Conservation (phyloP, 805 yeast genomes). For the Sugiyamaella chiloensis region DNA sequence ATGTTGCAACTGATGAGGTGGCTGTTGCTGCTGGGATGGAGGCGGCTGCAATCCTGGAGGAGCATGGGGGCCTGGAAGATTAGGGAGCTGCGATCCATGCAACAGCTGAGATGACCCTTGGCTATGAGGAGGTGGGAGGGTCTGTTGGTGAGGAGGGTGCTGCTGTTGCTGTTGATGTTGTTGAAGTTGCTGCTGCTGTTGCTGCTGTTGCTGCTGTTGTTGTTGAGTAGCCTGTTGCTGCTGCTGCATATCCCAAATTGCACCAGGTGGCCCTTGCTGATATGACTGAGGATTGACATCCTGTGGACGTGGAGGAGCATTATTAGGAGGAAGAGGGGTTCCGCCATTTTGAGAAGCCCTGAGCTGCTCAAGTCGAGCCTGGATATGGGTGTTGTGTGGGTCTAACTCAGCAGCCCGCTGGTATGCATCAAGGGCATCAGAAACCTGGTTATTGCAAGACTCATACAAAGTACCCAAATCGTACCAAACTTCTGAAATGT, state of each 20-base stretch:
- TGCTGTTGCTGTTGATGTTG: slow-evolving; percentile 21
- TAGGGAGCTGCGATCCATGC: slow-evolving; percentile 15
- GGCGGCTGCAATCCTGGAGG: slow-evolving; percentile 5
- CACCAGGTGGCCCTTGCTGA: slow-evolving; percentile 60
- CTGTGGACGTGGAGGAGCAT: slow-evolving; percentile 54
- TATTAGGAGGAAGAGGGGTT: slow-evolving; percentile 16
- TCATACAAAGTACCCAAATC: slow-evolving; percentile 96
- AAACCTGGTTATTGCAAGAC: slow-evolving; percentile 92
- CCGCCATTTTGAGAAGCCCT: slow-evolving; percentile 30
- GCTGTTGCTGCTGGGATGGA: slow-evolving; percentile 15
- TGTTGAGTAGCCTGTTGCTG: slow-evolving; percentile 24
- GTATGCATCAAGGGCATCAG: slow-evolving; percentile 95
- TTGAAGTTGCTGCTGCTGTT: slow-evolving; percentile 23
- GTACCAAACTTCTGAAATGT: slow-evolving; percentile 97
- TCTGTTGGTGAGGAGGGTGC: slow-evolving; percentile 21
- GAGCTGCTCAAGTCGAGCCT: slow-evolving; percentile 85
- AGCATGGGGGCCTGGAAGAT: neutral
- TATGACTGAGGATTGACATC: slow-evolving; percentile 60
- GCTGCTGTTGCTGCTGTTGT: slow-evolving; percentile 23
- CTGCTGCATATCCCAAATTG: slow-evolving; percentile 30
- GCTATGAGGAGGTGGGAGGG: neutral
- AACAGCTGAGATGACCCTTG: slow-evolving; percentile 10
- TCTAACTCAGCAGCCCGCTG: slow-evolving; percentile 94
- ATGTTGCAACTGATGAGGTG: slow-evolving; percentile 53
- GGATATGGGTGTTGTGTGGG: slow-evolving; percentile 91